Base-by-base conservation (phyloP, 805 yeast species). In the Hanseniaspora meyeri region DNA sequence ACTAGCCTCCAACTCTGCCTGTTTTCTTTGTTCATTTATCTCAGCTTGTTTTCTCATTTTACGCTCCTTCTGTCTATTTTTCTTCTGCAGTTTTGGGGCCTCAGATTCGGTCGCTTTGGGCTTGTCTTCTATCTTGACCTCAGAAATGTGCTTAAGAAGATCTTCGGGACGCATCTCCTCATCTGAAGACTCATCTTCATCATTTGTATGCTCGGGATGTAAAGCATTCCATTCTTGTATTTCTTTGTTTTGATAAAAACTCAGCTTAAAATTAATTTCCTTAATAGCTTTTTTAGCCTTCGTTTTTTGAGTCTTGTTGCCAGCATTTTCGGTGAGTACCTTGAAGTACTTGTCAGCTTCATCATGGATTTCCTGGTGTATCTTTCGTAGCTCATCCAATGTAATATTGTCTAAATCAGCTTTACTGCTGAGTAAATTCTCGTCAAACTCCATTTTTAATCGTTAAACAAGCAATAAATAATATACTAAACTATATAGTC, bases 31-130 rank as follows among this genome's bases (percentile, higher is more conserved):
- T 51, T 73, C 73, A 31, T 79, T 82, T 19, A 82, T 74, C 57
- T 83, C 84, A 1, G 84, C 87, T 49, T 87, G 82, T 58, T 96
- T 75, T 65, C 77, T 80, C 0, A 91, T 95, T 27, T 88, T 65
- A 62, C 86, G 76, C 64, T 89, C 97, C 69, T 85, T 87, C 60
- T 87, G 93, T 56, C 97, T 76, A 66, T 91, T 91, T 29, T 17
- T 49, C 36, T 38, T 49, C 1, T 4, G 43, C n/a, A 17, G 49
- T 17, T 29, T 49, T 91, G 75, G 8, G 70, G 70, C 60, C 69
- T 73, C 62, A 65, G 70, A 10, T 69, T 71, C 48, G 61, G 62
- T 36, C 9, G 37, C n/a, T 29, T 53, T 58, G 43, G 53, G 61
- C 48, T 24, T 31, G 34, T 48, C 32, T 32, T 45, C 19, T 5